Conservation (phyloP, 768 basidiomycete genomes). For the Mrakia gelida region DNA sequence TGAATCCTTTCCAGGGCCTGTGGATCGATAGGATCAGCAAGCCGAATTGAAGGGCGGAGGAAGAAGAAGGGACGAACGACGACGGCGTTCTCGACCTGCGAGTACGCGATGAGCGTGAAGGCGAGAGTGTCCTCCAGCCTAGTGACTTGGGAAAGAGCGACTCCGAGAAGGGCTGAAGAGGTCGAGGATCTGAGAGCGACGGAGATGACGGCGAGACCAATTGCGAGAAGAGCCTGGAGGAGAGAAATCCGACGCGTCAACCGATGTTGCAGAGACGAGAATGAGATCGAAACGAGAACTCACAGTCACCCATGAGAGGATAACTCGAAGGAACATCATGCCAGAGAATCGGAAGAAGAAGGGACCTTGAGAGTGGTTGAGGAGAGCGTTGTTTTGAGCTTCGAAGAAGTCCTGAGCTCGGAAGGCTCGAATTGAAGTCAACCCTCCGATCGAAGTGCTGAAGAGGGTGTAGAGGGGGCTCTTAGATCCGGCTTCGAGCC, state of each 20-base stretch:
- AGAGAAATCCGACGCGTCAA: background rate
- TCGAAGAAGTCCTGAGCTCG: constrained; percentile 6
- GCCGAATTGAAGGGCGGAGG: background rate
- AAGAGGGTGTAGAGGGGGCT: constrained; percentile 21
- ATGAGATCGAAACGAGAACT: background rate
- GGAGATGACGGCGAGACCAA: constrained; percentile 8
- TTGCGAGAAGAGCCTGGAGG: constrained; percentile 17
- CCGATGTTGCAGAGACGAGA: too few relatives aligned
- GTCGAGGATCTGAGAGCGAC: constrained; percentile 3
- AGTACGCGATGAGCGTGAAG: background rate
- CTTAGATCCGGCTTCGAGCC: constrained; percentile 22
- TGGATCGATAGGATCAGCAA: background rate
- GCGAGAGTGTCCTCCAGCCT: background rate
- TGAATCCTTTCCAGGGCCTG: constrained; percentile 35
- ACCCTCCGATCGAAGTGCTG: background rate
- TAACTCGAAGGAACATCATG: constrained; percentile 8
- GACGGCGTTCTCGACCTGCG: constrained; percentile 14
- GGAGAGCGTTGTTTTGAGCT: background rate
- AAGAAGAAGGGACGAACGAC: background rate
- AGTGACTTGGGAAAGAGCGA: constrained; percentile 12
- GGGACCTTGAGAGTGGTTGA: constrained; percentile 15
- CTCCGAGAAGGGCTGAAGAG: constrained; percentile 19
- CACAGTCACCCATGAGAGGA: constrained; percentile 21
- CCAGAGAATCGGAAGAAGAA: constrained; percentile 21
- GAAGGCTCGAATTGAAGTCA: constrained; percentile 20